Evolutionary conservation across 2,329 filamentous ascomycete genomes (phyloP).

Genomic region (Microsporum audouinii): DNA sequence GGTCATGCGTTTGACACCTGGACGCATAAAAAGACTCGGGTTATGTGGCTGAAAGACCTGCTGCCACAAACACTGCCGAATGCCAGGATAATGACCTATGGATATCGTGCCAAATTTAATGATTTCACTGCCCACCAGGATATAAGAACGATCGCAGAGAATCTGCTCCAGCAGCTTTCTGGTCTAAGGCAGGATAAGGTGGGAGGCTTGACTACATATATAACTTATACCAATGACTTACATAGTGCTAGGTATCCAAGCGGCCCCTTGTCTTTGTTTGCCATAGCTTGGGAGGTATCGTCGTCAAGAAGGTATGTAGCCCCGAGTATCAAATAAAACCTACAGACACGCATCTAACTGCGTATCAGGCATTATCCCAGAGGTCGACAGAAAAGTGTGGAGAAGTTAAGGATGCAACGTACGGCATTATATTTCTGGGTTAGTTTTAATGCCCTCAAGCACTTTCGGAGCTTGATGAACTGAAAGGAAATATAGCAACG

Average conservation of each 20-base stretch:
- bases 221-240: neutral
- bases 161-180: constrained; percentile 16
- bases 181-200: constrained; percentile 1
- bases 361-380: neutral
- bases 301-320: constrained; percentile 28
- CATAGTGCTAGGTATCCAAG: constrained; percentile 14
- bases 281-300: constrained; percentile 29
- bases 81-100: constrained; percentile 21
- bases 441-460: neutral
- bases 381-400: neutral
- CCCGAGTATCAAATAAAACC: no score
- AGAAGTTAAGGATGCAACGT: constrained; percentile 2
- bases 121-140: constrained; percentile 4
- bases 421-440: constrained; percentile 8
- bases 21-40: constrained; percentile 20
- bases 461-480: no score
- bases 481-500: constrained; percentile 1
- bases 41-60: constrained; percentile 26
- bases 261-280: constrained; percentile 31
- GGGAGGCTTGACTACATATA: constrained; percentile 1
- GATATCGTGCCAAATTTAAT: constrained; percentile 18
- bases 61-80: constrained; percentile 18
- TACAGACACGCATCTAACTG: no score
- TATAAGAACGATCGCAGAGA: neutral
- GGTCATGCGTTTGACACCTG: constrained; percentile 23